Evolutionary conservation across 257 asterid species (phyloP).

Genomic region (Primulina tabacum): DNA sequence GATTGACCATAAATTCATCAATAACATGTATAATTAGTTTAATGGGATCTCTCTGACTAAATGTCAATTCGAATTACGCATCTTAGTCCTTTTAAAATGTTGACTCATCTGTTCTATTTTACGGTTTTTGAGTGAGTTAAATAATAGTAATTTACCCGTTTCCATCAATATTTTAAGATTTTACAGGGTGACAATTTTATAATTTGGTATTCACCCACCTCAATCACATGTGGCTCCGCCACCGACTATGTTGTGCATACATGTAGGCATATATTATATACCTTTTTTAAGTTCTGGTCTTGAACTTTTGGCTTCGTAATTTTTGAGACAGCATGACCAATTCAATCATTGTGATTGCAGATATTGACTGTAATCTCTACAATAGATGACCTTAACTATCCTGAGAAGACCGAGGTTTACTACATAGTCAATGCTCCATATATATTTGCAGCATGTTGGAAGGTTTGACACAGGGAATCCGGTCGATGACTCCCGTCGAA

Average conservation of each 20-base stretch:
- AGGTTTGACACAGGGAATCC: conserved; percentile 37
- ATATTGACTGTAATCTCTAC: conserved; percentile 71
- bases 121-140: too few relatives aligned
- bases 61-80: too few relatives aligned
- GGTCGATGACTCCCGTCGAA: not conserved
- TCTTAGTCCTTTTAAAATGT: too few relatives aligned
- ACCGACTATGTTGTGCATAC: not conserved
- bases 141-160: not conserved
- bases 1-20: too few relatives aligned
- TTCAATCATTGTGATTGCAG: conserved; percentile 44
- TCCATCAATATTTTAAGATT: not conserved
- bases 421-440: conserved; percentile 91
- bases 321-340: conserved; percentile 13
- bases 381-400: conserved; percentile 87
- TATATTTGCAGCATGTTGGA: conserved; percentile 95
- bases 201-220: not conserved
- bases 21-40: too few relatives aligned
- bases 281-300: not conserved
- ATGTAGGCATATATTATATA: not conserved
- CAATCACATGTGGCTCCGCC: not conserved
- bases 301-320: not conserved
- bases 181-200: not conserved
- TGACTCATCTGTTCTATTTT: too few relatives aligned
- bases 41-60: too few relatives aligned
- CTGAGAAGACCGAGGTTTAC: conserved; percentile 86